phyloP scores from a whole-genome alignment of 1,139 yeast species.

The Pichia sp. region DNA sequence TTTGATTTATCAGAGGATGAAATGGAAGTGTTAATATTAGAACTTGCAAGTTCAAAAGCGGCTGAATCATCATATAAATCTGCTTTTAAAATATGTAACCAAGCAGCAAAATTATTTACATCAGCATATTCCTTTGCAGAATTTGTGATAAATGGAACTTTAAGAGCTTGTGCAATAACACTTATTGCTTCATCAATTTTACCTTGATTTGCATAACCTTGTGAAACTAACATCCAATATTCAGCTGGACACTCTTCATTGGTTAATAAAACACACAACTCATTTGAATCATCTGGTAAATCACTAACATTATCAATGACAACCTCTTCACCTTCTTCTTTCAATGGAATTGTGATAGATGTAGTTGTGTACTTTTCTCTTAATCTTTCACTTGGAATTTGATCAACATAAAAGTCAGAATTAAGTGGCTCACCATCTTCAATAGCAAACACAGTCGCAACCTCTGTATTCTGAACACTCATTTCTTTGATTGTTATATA shows the following conservation, averaged over 20 bases:
- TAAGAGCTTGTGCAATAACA: constrained; percentile 58
- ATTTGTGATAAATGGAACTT: constrained; percentile 34
- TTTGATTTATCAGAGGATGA: constrained; percentile 15
- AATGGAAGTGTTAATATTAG: constrained; percentile 24
- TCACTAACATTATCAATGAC: constrained; percentile 67
- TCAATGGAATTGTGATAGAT: constrained; percentile 48
- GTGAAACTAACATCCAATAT: constrained; percentile 80
- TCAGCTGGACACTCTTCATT: constrained; percentile 71
- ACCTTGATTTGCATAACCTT: constrained; percentile 66
- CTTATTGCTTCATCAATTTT: constrained; percentile 57
- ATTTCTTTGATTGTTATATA: background rate
- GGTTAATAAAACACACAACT: constrained; percentile 67
- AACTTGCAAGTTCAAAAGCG: constrained; percentile 22
- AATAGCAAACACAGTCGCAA: background rate
- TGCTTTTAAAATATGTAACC: constrained; percentile 59
- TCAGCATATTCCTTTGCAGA: constrained; percentile 39
- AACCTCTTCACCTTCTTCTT: constrained; percentile 55
- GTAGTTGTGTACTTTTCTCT: constrained; percentile 22
- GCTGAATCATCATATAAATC: constrained; percentile 15
- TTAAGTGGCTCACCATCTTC: constrained; percentile 15
- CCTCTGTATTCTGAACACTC: constrained; percentile 3
- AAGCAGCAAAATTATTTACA: constrained; percentile 59
- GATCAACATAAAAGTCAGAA: constrained; percentile 18
- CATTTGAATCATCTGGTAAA: constrained; percentile 83
- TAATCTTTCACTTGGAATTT: constrained; percentile 7